Evolutionary conservation across 2,329 filamentous ascomycete species (phyloP), one percentile per base, ranked within the genome.

Genomic region (Cladophialophora bantiana): DNA sequence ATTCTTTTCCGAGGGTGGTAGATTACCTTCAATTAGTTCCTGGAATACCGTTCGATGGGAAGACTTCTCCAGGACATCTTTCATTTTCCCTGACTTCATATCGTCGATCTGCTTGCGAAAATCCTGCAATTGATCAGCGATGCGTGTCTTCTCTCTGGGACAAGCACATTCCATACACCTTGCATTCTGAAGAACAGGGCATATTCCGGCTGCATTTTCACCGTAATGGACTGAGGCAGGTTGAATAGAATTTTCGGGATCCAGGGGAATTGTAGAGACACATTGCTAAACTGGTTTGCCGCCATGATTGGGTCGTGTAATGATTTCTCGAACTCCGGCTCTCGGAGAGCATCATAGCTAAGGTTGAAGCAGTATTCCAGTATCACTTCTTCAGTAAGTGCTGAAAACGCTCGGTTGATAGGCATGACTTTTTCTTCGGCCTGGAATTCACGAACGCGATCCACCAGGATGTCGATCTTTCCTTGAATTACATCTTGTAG

Each of bases 1-100:
- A 0, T 75, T 72, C 64, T 81, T 81, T 64, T 77, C 75, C 12
- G 59, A 52, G 2, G 70, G 67, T 7, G 75, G 73, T 2, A 78
- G 71, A 48, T 73, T 68, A 18, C 73, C 74, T 36, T 71, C 59
- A 1, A 75, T 67, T 0, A 79, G 64, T 36, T 76, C 75, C 12
- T 77, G 72, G 60, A 79, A 78, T 48, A 79, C 32, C 1, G 69
- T 71, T 9, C 50, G 42, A 26, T 69, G 67, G 26, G 2, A n/a
- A 10, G 42, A 35, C 6, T 62, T 60, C 58, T 60, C 32, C 26
- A 52, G 18, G 20, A 61, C 52, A 12, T 64, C 57, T 13, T 59
- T 15, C 57, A 58, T 62, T 54, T 73, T 68, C n/a, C 66, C 67
- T 4, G 34, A 6, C 45, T 69, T 70, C 36, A 69, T 64, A 4